Evolutionary conservation across 805 yeast species (phyloP).

Genomic region (Schizosaccharomyces osmophilus): DNA sequence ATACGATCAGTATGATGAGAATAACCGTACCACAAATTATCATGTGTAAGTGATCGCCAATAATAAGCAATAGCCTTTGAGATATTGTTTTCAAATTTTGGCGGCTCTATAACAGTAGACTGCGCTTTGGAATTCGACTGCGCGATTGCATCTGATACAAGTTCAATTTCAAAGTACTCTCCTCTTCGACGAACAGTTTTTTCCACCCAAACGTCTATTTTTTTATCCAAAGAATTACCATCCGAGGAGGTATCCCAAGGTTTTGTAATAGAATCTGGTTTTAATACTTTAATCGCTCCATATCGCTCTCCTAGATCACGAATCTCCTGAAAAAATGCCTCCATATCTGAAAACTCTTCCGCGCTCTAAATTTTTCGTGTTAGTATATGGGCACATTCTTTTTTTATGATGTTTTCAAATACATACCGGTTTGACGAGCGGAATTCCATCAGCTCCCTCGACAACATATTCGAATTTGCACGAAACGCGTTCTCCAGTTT

Average conservation of each 20-base stretch:
- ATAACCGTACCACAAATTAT: not conserved
- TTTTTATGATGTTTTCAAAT: not conserved
- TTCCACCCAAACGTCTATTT: not conserved
- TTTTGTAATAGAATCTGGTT: not conserved
- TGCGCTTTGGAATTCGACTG: not conserved
- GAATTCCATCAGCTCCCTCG: not conserved
- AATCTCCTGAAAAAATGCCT: not conserved
- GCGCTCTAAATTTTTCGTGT: not conserved
- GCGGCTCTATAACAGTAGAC: not conserved
- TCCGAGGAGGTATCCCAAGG: not conserved
- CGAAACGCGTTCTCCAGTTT: not conserved
- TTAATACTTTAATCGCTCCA: not conserved
- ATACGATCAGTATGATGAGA: not conserved
- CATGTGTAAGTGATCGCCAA: not conserved
- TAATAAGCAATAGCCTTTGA: not conserved
- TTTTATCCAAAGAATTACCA: not conserved
- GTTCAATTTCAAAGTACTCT: not conserved
- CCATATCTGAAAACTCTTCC: not conserved
- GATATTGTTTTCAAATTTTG: not conserved
- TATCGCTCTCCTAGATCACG: not conserved
- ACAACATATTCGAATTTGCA: not conserved
- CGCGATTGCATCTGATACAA: not conserved
- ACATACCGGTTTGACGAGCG: not conserved
- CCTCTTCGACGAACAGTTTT: not conserved
- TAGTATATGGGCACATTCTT: not conserved